These are phyloP conservation scores for Leptographium wingfieldii DNA, from an alignment of 2,329 filamentous ascomycete species.

Conservation along the genomic window DNA sequence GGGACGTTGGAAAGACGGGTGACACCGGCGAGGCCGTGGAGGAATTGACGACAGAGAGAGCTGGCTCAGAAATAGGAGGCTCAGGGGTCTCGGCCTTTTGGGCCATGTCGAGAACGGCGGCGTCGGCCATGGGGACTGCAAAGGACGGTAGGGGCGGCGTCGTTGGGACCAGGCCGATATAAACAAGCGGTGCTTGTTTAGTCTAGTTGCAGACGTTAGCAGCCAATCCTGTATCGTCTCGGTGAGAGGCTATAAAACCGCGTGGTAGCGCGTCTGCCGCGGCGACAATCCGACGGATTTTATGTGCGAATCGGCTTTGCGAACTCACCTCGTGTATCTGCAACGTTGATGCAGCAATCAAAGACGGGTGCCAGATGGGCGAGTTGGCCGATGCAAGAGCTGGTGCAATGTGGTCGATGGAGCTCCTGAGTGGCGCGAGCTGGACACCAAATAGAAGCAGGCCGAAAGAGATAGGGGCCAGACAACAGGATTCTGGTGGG, in stretches of 20 bases:
- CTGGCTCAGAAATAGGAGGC: neutral
- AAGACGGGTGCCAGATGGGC: neutral
- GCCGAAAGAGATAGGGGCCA: neutral
- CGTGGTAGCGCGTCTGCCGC: neutral
- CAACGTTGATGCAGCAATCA: neutral
- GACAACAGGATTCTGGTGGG: neutral
- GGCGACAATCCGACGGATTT: neutral
- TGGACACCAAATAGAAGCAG: neutral
- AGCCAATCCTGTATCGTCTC: neutral
- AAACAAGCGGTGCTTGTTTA: neutral
- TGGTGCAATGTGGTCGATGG: neutral
- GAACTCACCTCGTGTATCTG: neutral
- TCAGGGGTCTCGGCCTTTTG: conserved; percentile 16
- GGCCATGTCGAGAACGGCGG: conserved; percentile 19
- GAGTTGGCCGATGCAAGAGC: neutral
- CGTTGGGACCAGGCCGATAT: neutral
- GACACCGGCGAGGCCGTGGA: neutral
- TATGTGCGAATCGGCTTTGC: neutral
- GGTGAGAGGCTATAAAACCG: neutral
- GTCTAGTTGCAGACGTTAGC: neutral
- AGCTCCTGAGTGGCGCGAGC: neutral
- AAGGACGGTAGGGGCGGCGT: neutral
- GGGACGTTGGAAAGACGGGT: neutral
- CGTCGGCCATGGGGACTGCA: conserved; percentile 20
- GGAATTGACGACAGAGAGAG: neutral